Conservation (phyloP, 225 moss, liverwort and hornwort genomes). For the Marchantia paleacea region DNA sequence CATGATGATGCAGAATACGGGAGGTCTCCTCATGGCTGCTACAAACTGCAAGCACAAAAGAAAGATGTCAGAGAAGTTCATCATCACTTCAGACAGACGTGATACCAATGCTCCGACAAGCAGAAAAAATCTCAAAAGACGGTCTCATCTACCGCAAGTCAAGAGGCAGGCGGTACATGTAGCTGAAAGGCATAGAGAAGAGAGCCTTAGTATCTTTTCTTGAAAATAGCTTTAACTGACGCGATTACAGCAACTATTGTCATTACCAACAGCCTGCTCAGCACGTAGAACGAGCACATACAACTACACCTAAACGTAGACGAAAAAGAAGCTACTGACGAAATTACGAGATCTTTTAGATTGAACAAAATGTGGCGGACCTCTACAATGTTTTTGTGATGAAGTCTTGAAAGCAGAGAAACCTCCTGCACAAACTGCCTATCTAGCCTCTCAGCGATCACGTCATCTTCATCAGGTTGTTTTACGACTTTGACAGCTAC, state of each 20-base stretch:
- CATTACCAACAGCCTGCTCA: background rate
- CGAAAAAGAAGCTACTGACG: background rate
- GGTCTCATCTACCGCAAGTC: background rate
- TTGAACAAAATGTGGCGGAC: constrained; percentile 19
- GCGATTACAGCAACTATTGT: background rate
- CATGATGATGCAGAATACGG: constrained; percentile 70
- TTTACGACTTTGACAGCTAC: constrained; percentile 80
- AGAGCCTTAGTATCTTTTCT: too few species aligned
- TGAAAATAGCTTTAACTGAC: too few species aligned
- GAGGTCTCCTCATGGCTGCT: constrained; percentile 64
- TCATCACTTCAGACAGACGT: background rate
- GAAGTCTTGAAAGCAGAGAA: constrained; percentile 57
- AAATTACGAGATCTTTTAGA: background rate
- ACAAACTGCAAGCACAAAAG: constrained; percentile 47
- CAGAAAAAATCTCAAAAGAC: too few species aligned
- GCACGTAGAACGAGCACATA: background rate
- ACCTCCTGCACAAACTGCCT: constrained; percentile 91
- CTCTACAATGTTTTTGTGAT: constrained; percentile 76
- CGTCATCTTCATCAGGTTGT: constrained; percentile 59
- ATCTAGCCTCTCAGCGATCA: constrained; percentile 47
- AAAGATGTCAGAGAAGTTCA: background rate
- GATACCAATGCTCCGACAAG: background rate
- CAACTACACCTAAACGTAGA: background rate
- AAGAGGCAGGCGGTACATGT: too few species aligned
- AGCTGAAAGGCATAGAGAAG: too few species aligned